Conservation (phyloP, 345 rosid species). For the Gossypioides kirkii region DNA sequence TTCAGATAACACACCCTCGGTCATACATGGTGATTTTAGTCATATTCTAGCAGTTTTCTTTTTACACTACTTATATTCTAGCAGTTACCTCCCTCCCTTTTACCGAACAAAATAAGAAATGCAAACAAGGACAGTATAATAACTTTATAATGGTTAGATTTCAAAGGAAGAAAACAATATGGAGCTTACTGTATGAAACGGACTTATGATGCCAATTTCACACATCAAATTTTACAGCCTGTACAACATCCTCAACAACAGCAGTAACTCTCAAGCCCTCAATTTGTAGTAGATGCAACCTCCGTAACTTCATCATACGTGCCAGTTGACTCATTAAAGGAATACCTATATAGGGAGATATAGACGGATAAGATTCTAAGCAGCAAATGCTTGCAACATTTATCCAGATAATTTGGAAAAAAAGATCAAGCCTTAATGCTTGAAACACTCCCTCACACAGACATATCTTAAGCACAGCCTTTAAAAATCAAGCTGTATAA, state of each 20-base stretch:
- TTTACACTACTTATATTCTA: too few species aligned
- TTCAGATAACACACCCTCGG: too few species aligned
- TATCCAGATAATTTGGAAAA: background rate
- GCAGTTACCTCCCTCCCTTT: too few species aligned
- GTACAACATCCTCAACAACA: background rate
- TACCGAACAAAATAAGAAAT: too few species aligned
- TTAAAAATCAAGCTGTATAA: background rate
- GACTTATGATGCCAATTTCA: background rate
- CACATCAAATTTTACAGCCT: background rate
- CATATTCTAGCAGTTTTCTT: too few species aligned
- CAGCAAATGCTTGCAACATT: background rate
- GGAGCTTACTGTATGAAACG: background rate
- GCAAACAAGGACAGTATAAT: background rate
- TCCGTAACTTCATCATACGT: conserved; percentile 37
- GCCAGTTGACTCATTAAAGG: conserved; percentile 50
- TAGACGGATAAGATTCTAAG: background rate
- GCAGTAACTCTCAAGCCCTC: conserved; percentile 1
- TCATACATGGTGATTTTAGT: too few species aligned
- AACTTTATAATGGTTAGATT: background rate
- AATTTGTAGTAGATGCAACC: conserved; percentile 18
- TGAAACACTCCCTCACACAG: background rate
- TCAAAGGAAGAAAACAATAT: background rate
- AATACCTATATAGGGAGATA: conserved; percentile 36
- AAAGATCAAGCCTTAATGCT: background rate
- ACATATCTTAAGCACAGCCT: background rate